Percentiles rank a stretch among this genome's conserved stretches.
These are phyloP conservation scores for Psilocybe tampanensis DNA, from an alignment of 768 basidiomycete genomes.

Conservation along the genomic window DNA sequence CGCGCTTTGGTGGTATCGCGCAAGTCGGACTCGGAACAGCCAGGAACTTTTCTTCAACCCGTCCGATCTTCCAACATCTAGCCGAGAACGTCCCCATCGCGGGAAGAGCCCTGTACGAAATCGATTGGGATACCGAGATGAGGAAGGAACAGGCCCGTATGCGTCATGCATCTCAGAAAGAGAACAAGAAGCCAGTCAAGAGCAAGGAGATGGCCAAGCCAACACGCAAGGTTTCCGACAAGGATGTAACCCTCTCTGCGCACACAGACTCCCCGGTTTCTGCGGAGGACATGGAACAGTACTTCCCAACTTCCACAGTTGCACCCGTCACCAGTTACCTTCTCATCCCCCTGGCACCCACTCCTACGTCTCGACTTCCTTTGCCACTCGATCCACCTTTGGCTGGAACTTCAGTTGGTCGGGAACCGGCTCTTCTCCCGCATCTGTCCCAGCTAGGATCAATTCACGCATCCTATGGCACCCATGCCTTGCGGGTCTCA, in stretches of 20 bases:
- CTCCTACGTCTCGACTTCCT: constrained; percentile 67
- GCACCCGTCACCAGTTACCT: constrained; percentile 62
- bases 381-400: constrained; percentile 37
- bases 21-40: constrained; percentile 80
- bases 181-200: constrained; percentile 26
- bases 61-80: constrained; percentile 79
- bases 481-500: constrained; percentile 65
- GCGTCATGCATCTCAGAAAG: constrained; percentile 16
- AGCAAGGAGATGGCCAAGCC: constrained; percentile 37
- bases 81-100: constrained; percentile 81
- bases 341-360: constrained; percentile 77
- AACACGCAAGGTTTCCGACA: constrained; percentile 6
- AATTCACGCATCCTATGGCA: constrained; percentile 53
- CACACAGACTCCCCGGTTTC: background rate
- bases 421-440: constrained; percentile 33
- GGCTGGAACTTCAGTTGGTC: constrained; percentile 9
- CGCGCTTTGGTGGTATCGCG: constrained; percentile 43
- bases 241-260: background rate
- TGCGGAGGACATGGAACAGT: constrained; percentile 52
- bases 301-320: constrained; percentile 49
- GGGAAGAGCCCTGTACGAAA: constrained; percentile 72
- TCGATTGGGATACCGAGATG: constrained; percentile 65
- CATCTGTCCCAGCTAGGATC: constrained; percentile 54
- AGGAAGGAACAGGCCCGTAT: constrained; percentile 40
- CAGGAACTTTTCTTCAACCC: constrained; percentile 72